A percentile compares a stretch with the other conserved stretches of the same genome.
These are phyloP conservation scores for Suhomyces xylopsoci DNA, from an alignment of 805 yeast species.

Conservation along the genomic window DNA sequence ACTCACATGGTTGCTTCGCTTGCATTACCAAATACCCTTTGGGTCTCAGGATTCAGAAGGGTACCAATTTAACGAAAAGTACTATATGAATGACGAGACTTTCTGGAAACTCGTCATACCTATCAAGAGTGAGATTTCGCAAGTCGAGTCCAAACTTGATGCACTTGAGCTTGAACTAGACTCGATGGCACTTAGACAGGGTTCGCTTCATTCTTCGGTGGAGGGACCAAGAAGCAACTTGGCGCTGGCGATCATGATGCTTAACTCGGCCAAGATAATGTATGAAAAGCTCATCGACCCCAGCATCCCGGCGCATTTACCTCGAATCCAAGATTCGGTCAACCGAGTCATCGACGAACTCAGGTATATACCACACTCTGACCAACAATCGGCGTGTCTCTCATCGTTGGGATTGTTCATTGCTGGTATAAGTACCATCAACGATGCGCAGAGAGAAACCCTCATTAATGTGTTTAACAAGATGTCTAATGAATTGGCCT, in stretches of 20 bases:
- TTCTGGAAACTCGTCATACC: constrained; percentile 10
- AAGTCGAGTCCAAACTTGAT: constrained; percentile 2
- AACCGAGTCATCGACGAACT: constrained; percentile 5
- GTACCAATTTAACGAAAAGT: constrained; percentile 1
- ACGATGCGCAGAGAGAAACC: constrained; percentile 1
- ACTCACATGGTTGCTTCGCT: constrained; percentile 33
- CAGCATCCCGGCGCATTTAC: constrained; percentile 7
- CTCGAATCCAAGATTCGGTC: constrained; percentile 7
- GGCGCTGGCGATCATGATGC: constrained; percentile 10
- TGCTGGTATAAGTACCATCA: constrained; percentile 5
- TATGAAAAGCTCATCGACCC: constrained; percentile 13
- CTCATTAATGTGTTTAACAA: constrained; percentile 1
- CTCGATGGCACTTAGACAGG: not conserved
- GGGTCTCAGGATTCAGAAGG: not conserved
- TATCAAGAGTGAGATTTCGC: constrained; percentile 3
- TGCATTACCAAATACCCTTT: constrained; percentile 7
- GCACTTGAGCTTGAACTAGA: constrained; percentile 5
- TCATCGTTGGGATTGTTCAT: constrained; percentile 10
- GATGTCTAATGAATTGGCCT: constrained; percentile 2
- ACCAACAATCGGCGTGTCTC: constrained; percentile 8
- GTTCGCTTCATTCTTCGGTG: not conserved
- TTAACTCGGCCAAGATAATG: constrained; percentile 10
- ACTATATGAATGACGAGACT: constrained; percentile 6
- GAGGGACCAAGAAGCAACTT: constrained; percentile 9
- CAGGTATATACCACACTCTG: constrained; percentile 2